Base-by-base conservation (phyloP, 1,139 yeast species). In the Hanseniaspora uvarum region DNA sequence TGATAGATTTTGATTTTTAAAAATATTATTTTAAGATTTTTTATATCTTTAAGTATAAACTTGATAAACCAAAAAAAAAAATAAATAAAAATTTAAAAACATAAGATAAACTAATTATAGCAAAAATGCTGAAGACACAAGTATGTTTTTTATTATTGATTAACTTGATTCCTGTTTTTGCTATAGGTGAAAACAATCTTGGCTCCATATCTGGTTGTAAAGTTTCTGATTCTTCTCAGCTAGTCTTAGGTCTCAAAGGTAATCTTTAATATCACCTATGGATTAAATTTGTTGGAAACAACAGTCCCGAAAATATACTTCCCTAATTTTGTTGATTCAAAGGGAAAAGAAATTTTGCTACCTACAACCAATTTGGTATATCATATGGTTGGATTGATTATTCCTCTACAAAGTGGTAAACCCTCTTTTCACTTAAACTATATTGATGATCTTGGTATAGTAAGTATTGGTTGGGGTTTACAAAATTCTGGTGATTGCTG, bases 381-480 rank as follows among this genome's bases (percentile, higher is more conserved):
- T 47, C 46, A 56, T 37, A 39, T 52, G 12, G 53, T 58, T 11
- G 59, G 59, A 31, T 56, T 55, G 46, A 53, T 57, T 40, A 36
- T 37, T 12, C 56, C 59, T 8, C 52, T 49, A n/a, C 26, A 21
- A 26, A 46, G 53, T 24, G 59, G 59, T 48, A 34, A 41, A 14
- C 56, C 56, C 36, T 44, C 44, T 8, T 50, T 58, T 37, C 41
- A 41, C 23, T 23, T 58, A 34, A 45, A 51, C 14, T 56, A 50
- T 26, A 54, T 56, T 38, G 59, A 57, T 46, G 59, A 57, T 77
- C 76, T 92, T 68, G 98, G 98, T 60, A 85, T 98, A 75, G 86
- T 92, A 60, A 92, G 92, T 68, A 96, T 92, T 72, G 98, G 98
- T 68, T 88, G 96, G 33, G 98, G 98, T 72, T 83, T 95, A 71